These are phyloP conservation scores for Oenanthe sinensis DNA, from an alignment of 129 eudicot species.

Conservation along the genomic window DNA sequence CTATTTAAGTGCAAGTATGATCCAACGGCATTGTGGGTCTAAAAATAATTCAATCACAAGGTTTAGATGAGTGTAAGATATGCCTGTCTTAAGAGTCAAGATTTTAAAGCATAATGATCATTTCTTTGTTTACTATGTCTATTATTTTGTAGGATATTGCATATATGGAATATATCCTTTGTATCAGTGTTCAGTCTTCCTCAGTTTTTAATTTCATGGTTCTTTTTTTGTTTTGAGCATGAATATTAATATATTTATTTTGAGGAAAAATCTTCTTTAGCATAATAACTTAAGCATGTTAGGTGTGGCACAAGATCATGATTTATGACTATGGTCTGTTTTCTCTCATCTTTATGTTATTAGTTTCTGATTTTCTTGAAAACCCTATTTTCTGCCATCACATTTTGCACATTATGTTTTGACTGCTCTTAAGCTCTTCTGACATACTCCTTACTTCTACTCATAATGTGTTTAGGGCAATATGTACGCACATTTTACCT, in stretches of 20 bases:
- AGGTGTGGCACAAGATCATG: neutral
- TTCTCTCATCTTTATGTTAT: neutral
- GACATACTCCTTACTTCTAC: too few relatives aligned
- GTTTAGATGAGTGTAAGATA: neutral
- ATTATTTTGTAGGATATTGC: neutral
- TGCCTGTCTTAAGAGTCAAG: slow-evolving; percentile 21
- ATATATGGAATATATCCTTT: slow-evolving; percentile 8
- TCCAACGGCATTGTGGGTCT: slow-evolving; percentile 17
- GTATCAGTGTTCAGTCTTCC: neutral
- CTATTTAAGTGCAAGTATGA: slow-evolving; percentile 3
- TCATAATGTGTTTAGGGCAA: too few relatives aligned
- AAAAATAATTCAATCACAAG: neutral
- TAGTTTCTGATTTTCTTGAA: neutral
- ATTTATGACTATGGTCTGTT: slow-evolving; percentile 8
- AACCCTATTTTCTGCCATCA: neutral
- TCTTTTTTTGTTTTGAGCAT: neutral
- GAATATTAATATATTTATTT: neutral
- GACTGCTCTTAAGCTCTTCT: neutral
- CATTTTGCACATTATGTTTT: slow-evolving; percentile 5
- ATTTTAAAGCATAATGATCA: slow-evolving; percentile 8
- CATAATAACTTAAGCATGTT: neutral
- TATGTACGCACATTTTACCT: too few relatives aligned
- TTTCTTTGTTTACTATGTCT: neutral
- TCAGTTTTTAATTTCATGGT: neutral
- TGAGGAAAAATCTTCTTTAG: neutral